A percentile compares a stretch with the other conserved stretches of the same genome.
phyloP scores from a whole-genome alignment of 192 early-diverging fungal genomes.

The Rhizophagus sp. region DNA sequence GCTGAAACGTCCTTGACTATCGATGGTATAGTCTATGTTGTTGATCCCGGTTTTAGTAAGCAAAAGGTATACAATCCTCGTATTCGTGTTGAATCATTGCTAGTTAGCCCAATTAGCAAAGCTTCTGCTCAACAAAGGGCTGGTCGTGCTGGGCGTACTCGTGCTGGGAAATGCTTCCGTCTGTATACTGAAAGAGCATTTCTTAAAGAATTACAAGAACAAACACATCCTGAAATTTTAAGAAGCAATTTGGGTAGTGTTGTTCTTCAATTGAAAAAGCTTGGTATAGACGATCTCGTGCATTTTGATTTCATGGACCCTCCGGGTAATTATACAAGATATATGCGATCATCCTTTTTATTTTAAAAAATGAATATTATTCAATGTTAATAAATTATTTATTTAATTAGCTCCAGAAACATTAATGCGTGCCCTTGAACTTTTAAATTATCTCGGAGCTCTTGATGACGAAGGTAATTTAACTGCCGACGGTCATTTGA shows the following conservation, averaged over 20 bases:
- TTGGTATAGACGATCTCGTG: slow-evolving; percentile 96
- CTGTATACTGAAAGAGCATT: slow-evolving; percentile 98
- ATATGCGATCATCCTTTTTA: background rate
- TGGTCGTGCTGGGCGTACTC: slow-evolving; percentile 98
- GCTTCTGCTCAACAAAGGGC: slow-evolving; percentile 96
- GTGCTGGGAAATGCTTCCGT: slow-evolving; percentile 96
- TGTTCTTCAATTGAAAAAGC: slow-evolving; percentile 96
- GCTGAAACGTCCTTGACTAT: slow-evolving; percentile 99
- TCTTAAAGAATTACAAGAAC: slow-evolving; percentile 89
- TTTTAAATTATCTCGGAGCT: slow-evolving; percentile 93
- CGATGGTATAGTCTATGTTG: slow-evolving; percentile 98
- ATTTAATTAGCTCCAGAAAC: slow-evolving; percentile 81
- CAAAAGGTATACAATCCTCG: slow-evolving; percentile 99
- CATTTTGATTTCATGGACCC: slow-evolving; percentile 99
- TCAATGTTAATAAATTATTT: background rate
- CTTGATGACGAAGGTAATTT: slow-evolving; percentile 95
- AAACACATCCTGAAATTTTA: slow-evolving; percentile 98
- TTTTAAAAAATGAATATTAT: background rate
- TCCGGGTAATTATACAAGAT: slow-evolving; percentile 45
- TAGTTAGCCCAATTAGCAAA: slow-evolving; percentile 93
- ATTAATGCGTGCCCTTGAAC: slow-evolving; percentile 95
- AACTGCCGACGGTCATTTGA: slow-evolving; percentile 77
- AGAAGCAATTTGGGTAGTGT: slow-evolving; percentile 94
- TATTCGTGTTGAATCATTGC: slow-evolving; percentile 91
- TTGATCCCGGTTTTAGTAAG: slow-evolving; percentile 99